Evolutionary conservation across 768 basidiomycete genomes (phyloP).

Genomic region (Macrocybe gigantea): DNA sequence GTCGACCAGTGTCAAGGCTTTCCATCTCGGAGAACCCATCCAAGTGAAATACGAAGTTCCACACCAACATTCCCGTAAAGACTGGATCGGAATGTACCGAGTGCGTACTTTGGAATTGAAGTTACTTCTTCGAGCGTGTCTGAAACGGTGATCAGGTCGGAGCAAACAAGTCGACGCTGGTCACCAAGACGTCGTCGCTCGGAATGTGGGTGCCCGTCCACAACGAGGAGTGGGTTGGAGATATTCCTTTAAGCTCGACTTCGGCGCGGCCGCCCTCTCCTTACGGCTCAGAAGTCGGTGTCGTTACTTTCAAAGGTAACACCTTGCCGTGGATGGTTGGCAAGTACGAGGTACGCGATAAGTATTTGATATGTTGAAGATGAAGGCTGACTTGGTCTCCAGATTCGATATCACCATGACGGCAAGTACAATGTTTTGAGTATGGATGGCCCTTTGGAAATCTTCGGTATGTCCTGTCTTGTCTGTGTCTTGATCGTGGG

Average conservation of each 20-base stretch:
- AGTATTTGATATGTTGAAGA: background rate
- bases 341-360: slow-evolving; percentile 66
- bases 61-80: slow-evolving; percentile 75
- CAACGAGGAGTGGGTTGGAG: slow-evolving; percentile 90
- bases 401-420: slow-evolving; percentile 93
- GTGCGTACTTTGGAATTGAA: slow-evolving; percentile 30
- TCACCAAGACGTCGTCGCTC: slow-evolving; percentile 80
- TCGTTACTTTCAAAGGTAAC: slow-evolving; percentile 69
- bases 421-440: slow-evolving; percentile 97
- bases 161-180: slow-evolving; percentile 75
- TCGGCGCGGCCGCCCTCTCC: slow-evolving; percentile 29
- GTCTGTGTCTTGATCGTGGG: slow-evolving; percentile 5
- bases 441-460: slow-evolving; percentile 78
- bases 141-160: slow-evolving; percentile 50
- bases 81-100: slow-evolving; percentile 95
- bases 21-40: slow-evolving; percentile 91
- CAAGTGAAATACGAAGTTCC: slow-evolving; percentile 85
- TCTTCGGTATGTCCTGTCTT: slow-evolving; percentile 59
- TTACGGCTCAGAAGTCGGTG: slow-evolving; percentile 50
- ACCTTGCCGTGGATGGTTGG: slow-evolving; percentile 85
- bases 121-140: slow-evolving; percentile 5
- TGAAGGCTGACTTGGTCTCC: background rate
- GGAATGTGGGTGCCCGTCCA: slow-evolving; percentile 94
- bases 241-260: slow-evolving; percentile 48
- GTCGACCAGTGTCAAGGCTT: slow-evolving; percentile 47